phyloP scores from a whole-genome alignment of 768 basidiomycete genomes.

The Xerocomus potaroensis region DNA sequence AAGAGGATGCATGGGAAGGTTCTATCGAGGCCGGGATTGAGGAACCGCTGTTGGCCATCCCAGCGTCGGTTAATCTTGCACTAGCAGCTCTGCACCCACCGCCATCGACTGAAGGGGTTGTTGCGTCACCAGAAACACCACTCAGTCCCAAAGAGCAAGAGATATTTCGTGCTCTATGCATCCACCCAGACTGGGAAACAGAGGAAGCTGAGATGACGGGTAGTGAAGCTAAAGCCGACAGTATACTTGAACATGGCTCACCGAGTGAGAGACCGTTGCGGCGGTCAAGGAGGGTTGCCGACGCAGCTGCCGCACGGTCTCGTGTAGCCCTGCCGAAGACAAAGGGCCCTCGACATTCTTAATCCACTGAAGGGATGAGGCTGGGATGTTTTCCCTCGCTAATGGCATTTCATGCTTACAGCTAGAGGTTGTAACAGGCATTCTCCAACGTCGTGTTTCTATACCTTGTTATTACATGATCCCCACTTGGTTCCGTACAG shows the following conservation, averaged over 20 bases:
- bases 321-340: conserved; percentile 35
- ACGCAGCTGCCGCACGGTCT: conserved; percentile 48
- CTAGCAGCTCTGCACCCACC: conserved; percentile 26
- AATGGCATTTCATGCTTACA: not conserved
- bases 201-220: conserved; percentile 30
- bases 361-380: conserved; percentile 4
- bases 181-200: conserved; percentile 48
- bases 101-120: conserved; percentile 10
- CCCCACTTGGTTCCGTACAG: conserved; percentile 19
- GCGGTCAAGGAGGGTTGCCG: conserved; percentile 67
- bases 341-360: conserved; percentile 26
- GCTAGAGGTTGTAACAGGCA: conserved; percentile 24
- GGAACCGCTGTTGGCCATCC: conserved; percentile 21
- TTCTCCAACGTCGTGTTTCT: conserved; percentile 13
- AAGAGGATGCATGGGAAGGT: conserved; percentile 19
- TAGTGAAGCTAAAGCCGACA: conserved; percentile 10
- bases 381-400: conserved; percentile 2
- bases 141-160: conserved; percentile 68
- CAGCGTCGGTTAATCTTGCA: conserved; percentile 28
- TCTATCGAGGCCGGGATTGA: conserved; percentile 18
- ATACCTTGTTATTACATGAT: conserved; percentile 27
- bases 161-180: conserved; percentile 63
- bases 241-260: not conserved
- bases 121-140: conserved; percentile 35
- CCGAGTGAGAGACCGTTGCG: conserved; percentile 15